Conservation (phyloP, 768 basidiomycete species). For the Ramaria rubella region DNA sequence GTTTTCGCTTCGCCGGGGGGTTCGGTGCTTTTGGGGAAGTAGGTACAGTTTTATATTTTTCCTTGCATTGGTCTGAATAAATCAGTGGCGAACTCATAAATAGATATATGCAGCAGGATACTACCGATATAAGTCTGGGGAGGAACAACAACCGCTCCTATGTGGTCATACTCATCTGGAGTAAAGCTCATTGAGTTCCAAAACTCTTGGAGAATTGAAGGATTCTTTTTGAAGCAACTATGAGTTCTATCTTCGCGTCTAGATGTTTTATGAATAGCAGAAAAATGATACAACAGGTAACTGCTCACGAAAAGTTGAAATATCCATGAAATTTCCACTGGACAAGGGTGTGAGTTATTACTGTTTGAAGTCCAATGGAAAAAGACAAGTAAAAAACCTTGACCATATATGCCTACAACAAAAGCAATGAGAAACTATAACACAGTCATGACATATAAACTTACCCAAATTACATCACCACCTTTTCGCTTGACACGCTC, state of each 20-base stretch:
- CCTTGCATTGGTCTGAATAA: too few species aligned
- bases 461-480: not conserved
- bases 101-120: not conserved
- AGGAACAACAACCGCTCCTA: not conserved
- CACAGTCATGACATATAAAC: not conserved
- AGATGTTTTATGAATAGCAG: not conserved
- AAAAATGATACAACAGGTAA: not conserved
- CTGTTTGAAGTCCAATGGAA: not conserved
- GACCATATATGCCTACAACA: not conserved
- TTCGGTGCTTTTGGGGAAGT: too few species aligned
- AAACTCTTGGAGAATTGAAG: not conserved
- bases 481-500: not conserved
- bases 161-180: not conserved
- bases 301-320: not conserved
- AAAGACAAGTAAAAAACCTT: not conserved
- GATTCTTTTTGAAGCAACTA: not conserved
- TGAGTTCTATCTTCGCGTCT: not conserved
- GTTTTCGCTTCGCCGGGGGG: too few species aligned
- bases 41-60: too few species aligned
- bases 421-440: not conserved
- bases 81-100: too few species aligned
- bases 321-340: not conserved
- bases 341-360: not conserved
- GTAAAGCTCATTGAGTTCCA: not conserved
- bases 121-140: constrained; percentile 1